Conservation (phyloP, 1,139 yeast genomes). For the Keqinozyma sinolaborantium region DNA sequence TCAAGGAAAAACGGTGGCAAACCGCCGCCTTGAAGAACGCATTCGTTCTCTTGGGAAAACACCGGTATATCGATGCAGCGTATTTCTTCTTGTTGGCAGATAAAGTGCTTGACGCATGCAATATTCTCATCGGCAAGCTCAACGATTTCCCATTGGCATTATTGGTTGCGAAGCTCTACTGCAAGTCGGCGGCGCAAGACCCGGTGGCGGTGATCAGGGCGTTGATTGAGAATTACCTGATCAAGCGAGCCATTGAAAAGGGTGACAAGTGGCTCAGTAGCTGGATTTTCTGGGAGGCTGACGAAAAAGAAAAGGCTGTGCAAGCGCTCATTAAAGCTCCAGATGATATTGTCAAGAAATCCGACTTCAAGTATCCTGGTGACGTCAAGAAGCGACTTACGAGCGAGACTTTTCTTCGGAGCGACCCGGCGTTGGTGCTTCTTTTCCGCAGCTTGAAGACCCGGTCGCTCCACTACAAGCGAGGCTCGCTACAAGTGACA, state of each 20-base stretch:
- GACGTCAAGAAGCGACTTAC: conserved; percentile 14
- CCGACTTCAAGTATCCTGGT: conserved; percentile 16
- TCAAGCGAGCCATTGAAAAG: conserved; percentile 55
- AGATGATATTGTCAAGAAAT: conserved; percentile 32
- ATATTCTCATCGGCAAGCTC: conserved; percentile 64
- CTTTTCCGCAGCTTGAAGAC: conserved; percentile 61
- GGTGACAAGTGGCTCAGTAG: conserved; percentile 83
- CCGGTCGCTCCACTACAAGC: conserved; percentile 42
- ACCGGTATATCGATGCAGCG: conserved; percentile 84
- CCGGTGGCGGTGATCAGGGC: conserved; percentile 15
- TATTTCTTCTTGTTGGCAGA: conserved; percentile 84
- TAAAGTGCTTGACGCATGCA: conserved; percentile 71
- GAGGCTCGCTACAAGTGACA: conserved; percentile 47
- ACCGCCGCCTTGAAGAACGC: conserved; percentile 93
- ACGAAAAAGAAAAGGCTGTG: conserved; percentile 51
- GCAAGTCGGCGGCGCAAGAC: not conserved
- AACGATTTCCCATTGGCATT: conserved; percentile 71
- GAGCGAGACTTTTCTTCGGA: conserved; percentile 54
- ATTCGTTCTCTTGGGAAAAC: conserved; percentile 83
- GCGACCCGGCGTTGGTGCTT: conserved; percentile 77
- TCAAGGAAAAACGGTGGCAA: conserved; percentile 69
- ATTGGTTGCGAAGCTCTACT: conserved; percentile 72
- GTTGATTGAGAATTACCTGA: conserved; percentile 42
- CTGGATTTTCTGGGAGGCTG: conserved; percentile 74
- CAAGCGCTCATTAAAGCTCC: conserved; percentile 64